phyloP scores from a whole-genome alignment of 345 rosid genomes.

The Geranium rotundifolium region DNA sequence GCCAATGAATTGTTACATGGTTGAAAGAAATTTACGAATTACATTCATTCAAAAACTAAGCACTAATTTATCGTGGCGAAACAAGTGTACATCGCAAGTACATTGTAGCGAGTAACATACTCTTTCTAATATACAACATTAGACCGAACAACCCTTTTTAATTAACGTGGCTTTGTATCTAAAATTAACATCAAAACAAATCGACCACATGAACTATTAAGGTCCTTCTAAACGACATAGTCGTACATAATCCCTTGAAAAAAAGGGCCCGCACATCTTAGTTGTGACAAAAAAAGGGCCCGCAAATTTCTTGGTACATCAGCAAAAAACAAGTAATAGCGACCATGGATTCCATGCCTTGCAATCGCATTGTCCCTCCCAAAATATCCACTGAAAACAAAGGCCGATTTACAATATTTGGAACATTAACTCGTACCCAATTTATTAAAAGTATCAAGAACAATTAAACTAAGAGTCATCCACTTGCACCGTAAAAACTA shows the following conservation, averaged over 20 bases:
- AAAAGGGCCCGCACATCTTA: slow-evolving; percentile 44
- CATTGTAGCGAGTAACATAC: too few relatives aligned
- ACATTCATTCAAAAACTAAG: too few relatives aligned
- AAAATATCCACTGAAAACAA: slow-evolving; percentile 56
- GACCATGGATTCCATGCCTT: slow-evolving; percentile 89
- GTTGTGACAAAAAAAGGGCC: slow-evolving; percentile 45
- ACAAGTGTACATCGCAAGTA: too few relatives aligned
- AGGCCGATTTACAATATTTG: slow-evolving; percentile 19
- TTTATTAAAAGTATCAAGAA: background rate
- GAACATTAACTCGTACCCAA: slow-evolving; percentile 55
- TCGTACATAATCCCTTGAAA: slow-evolving; percentile 87
- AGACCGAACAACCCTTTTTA: too few relatives aligned
- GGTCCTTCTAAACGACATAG: slow-evolving; percentile 66
- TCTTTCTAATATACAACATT: too few relatives aligned
- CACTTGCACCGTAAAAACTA: too few relatives aligned
- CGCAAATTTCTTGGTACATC: slow-evolving; percentile 37
- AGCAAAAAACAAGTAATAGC: slow-evolving; percentile 55
- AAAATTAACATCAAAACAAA: too few relatives aligned
- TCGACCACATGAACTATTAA: too few relatives aligned
- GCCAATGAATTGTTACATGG: too few relatives aligned
- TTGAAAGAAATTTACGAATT: too few relatives aligned
- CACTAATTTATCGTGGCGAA: too few relatives aligned
- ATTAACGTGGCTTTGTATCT: too few relatives aligned
- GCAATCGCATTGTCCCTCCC: slow-evolving; percentile 84
- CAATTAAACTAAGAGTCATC: background rate